A percentile compares a stretch with the other conserved stretches of the same genome.
Evolutionary conservation across 257 asterid species (phyloP).

Genomic region (Misopates orontium): DNA sequence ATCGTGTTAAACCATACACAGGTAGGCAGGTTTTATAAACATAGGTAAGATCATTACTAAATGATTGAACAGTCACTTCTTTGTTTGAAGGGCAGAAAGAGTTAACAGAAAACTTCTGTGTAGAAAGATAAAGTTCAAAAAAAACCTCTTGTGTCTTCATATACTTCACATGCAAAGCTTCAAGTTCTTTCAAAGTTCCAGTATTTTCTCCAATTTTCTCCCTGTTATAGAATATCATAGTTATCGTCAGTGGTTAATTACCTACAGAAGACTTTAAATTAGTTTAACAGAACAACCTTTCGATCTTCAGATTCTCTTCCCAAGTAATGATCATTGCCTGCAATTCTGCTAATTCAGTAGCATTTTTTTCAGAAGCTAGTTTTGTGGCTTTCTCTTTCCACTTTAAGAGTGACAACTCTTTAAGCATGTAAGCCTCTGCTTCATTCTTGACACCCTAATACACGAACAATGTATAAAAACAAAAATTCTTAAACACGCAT

Average conservation of each 20-base stretch:
- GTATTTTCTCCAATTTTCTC: constrained; percentile 70
- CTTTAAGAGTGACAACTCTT: constrained; percentile 72
- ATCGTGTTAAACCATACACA: constrained; percentile 5
- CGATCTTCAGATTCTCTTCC: constrained; percentile 70
- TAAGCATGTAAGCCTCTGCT: constrained; percentile 96
- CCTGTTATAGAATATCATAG: constrained; percentile 44
- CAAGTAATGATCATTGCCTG: constrained; percentile 56
- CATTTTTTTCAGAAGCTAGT: constrained; percentile 71
- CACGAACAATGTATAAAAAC: constrained; percentile 18
- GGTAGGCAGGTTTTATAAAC: constrained; percentile 9
- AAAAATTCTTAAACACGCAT: not conserved
- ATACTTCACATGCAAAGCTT: constrained; percentile 67
- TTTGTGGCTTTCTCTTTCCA: constrained; percentile 96
- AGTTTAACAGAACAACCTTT: constrained; percentile 50
- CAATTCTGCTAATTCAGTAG: constrained; percentile 51
- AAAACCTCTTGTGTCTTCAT: constrained; percentile 86
- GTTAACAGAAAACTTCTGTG: not conserved
- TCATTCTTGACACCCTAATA: constrained; percentile 83
- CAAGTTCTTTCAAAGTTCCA: constrained; percentile 71
- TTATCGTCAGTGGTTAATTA: constrained; percentile 17
- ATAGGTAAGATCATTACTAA: not conserved
- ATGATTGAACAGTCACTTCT: not conserved
- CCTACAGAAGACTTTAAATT: constrained; percentile 2
- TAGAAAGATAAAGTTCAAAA: constrained; percentile 23
- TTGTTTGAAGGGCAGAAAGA: not conserved